Evolutionary conservation across 805 yeast genomes (phyloP).

Genomic region (Candida fluviatilis): DNA sequence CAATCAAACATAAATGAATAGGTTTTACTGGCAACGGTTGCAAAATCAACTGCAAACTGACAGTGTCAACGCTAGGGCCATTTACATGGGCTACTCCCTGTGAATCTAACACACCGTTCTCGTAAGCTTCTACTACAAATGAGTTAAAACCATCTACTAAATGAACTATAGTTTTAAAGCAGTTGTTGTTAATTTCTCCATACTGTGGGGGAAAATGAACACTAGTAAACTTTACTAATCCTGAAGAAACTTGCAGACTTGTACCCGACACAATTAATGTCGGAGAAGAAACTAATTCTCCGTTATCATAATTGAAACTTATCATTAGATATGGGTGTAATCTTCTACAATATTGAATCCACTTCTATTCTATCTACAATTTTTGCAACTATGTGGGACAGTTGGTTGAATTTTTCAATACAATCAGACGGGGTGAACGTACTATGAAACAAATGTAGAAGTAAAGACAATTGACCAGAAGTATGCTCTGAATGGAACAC

Average conservation of each 20-base stretch:
- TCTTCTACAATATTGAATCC: too few species aligned
- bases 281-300: slow-evolving; percentile 39
- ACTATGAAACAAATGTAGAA: too few species aligned
- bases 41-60: slow-evolving; percentile 18
- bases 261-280: slow-evolving; percentile 33
- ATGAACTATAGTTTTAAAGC: slow-evolving; percentile 75
- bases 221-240: slow-evolving; percentile 9
- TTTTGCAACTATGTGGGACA: too few species aligned
- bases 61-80: slow-evolving; percentile 18
- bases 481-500: too few species aligned
- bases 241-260: neutral
- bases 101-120: slow-evolving; percentile 3
- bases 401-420: too few species aligned
- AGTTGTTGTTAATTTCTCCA: slow-evolving; percentile 56
- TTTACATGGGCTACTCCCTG: neutral
- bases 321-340: too few species aligned
- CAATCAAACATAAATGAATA: slow-evolving; percentile 68
- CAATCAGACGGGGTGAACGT: too few species aligned
- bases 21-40: slow-evolving; percentile 59
- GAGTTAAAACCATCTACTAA: slow-evolving; percentile 61
- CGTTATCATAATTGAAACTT: slow-evolving; percentile 26
- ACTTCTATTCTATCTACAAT: too few species aligned
- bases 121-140: slow-evolving; percentile 45
- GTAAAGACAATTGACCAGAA: too few species aligned
- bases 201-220: slow-evolving; percentile 51